A percentile compares a stretch with the other conserved stretches of the same genome.
These are phyloP conservation scores for Aspergillus coremiiformis DNA, from an alignment of 495 filamentous ascomycete species.

Conservation along the genomic window DNA sequence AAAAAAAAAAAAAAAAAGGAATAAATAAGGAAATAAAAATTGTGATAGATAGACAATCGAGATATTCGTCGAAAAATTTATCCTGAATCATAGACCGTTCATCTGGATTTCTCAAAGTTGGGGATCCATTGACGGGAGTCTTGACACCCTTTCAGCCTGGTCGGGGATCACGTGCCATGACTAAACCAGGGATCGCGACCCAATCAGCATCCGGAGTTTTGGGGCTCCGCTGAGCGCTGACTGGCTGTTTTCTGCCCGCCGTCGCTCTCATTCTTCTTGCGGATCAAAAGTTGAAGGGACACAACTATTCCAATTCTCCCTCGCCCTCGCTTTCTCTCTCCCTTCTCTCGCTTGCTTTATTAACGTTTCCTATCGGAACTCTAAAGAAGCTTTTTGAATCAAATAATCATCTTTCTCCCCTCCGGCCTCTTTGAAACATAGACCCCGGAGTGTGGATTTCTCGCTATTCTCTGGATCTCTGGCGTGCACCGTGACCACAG, in stretches of 20 bases:
- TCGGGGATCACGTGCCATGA: conserved; percentile 10
- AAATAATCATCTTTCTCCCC: neutral
- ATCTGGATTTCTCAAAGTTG: too few species aligned
- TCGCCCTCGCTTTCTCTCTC: conserved; percentile 2
- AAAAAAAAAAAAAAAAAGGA: neutral
- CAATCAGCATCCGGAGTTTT: conserved; percentile 4
- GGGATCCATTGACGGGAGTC: too few species aligned
- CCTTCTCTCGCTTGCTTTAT: neutral
- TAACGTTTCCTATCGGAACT: neutral
- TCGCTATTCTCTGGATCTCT: conserved; percentile 5
- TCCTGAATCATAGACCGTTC: too few species aligned
- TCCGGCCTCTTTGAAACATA: neutral
- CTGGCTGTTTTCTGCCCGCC: neutral
- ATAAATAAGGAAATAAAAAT: neutral
- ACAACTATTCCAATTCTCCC: conserved; percentile 6
- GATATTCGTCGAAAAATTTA: neutral
- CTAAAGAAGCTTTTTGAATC: neutral
- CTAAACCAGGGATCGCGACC: conserved; percentile 1
- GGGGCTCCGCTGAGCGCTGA: conserved; percentile 8
- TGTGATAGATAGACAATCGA: neutral
- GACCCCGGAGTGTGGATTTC: neutral
- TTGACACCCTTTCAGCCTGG: neutral
- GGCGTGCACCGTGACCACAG: conserved; percentile 25
- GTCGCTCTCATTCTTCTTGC: conserved; percentile 1
- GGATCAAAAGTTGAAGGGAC: conserved; percentile 1